Evolutionary conservation across 106 monocot genomes (phyloP).

Genomic region (Alisma plantagoaquatica): DNA sequence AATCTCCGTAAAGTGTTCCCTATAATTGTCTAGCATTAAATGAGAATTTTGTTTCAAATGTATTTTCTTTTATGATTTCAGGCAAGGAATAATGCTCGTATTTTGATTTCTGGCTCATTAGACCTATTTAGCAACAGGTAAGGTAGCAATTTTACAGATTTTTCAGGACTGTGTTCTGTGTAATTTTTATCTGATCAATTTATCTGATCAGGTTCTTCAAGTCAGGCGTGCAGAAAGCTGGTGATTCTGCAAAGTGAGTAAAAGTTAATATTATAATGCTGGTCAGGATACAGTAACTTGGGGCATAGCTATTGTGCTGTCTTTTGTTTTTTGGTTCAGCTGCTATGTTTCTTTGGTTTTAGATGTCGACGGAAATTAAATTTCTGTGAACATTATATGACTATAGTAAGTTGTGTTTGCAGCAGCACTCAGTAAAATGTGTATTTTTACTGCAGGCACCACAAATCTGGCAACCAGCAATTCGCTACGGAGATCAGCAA

Average conservation of each 20-base stretch:
- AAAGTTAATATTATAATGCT: too few species aligned
- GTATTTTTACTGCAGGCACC: slow-evolving; percentile 52
- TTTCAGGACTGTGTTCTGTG: neutral
- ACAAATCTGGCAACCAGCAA: slow-evolving; percentile 76
- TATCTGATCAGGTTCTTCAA: slow-evolving; percentile 45
- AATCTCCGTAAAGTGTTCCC: too few species aligned
- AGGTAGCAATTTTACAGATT: neutral
- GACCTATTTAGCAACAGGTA: slow-evolving; percentile 87
- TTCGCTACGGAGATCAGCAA: slow-evolving; percentile 87
- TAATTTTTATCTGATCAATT: neutral
- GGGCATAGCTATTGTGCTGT: neutral
- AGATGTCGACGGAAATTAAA: too few species aligned
- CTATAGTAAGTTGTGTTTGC: too few species aligned
- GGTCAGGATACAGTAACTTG: neutral
- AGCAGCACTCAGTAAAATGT: too few species aligned
- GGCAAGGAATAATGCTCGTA: slow-evolving; percentile 94
- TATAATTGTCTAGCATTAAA: too few species aligned
- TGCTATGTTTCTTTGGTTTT: too few species aligned
- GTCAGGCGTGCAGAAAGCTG: slow-evolving; percentile 65
- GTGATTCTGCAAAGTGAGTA: slow-evolving; percentile 51
- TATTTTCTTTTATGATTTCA: slow-evolving; percentile 25
- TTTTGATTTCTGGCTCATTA: slow-evolving; percentile 86
- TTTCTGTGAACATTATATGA: too few species aligned
- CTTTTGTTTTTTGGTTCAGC: too few species aligned
- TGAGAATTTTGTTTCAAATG: too few species aligned